Percentiles rank a stretch among this genome's conserved stretches.
phyloP scores from a whole-genome alignment of 176 grass and related monocot species.

The Saccharum officinarum region DNA sequence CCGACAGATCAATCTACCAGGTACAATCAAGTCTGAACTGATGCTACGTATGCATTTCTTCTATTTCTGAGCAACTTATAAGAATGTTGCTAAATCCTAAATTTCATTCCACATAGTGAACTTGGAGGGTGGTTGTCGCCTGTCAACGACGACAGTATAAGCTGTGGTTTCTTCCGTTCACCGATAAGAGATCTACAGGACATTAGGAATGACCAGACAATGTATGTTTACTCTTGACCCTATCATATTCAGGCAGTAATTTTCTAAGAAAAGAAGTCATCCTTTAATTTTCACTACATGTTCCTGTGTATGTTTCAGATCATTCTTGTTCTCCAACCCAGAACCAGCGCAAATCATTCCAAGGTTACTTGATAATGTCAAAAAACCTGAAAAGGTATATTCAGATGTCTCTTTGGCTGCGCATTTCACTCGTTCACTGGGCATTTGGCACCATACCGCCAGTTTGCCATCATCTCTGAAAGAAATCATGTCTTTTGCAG shows the following conservation, averaged over 20 bases:
- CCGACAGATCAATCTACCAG: constrained; percentile 23
- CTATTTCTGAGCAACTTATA: neutral
- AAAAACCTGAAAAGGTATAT: constrained; percentile 30
- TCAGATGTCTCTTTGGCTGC: neutral
- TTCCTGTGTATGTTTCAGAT: constrained; percentile 27
- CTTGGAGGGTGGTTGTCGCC: constrained; percentile 42
- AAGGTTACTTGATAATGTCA: constrained; percentile 32
- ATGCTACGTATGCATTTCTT: neutral
- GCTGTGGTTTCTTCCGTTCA: neutral
- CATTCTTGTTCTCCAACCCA: constrained; percentile 38
- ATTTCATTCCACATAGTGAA: constrained; percentile 9
- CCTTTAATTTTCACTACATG: neutral
- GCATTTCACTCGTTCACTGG: neutral
- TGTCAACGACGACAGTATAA: neutral
- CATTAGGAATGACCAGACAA: constrained; percentile 25
- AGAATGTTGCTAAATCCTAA: neutral
- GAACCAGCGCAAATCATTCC: neutral
- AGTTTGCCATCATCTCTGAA: neutral
- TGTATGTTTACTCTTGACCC: constrained; percentile 10
- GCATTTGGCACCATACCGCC: neutral
- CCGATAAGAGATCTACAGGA: constrained; percentile 27
- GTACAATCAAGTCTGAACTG: constrained; percentile 11
- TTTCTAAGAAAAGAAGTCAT: neutral
- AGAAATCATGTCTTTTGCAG: constrained; percentile 9
- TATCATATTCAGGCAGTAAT: neutral